Evolutionary conservation across 208 protist species (phyloP).

Genomic region (Herpetomonas samuelpessoai): DNA sequence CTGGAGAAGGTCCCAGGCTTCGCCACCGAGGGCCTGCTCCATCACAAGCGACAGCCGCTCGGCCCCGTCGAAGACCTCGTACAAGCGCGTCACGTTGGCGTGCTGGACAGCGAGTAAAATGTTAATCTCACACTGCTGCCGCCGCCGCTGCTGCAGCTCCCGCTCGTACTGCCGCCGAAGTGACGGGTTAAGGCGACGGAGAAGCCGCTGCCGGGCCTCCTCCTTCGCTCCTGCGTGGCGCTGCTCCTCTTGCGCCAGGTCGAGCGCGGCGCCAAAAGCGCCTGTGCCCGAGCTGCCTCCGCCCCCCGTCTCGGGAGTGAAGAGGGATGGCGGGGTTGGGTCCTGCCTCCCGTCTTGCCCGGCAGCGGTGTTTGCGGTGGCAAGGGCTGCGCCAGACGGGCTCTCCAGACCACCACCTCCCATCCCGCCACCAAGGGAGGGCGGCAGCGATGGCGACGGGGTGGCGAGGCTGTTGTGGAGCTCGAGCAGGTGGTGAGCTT

Average conservation of each 20-base stretch:
- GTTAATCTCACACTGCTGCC: conserved; percentile 73
- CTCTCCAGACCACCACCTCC: conserved; percentile 2
- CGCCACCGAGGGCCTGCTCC: conserved; percentile 70
- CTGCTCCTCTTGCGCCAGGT: not conserved
- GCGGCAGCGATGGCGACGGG: not conserved
- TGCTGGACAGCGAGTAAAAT: conserved; percentile 60
- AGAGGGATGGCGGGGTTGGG: not conserved
- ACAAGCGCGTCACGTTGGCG: conserved; percentile 55
- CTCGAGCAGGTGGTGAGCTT: not conserved
- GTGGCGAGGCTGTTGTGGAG: not conserved
- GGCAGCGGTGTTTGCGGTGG: too few relatives aligned
- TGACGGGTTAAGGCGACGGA: conserved; percentile 20
- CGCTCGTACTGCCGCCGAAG: conserved; percentile 34
- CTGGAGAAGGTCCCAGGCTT: conserved; percentile 51
- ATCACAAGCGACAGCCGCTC: conserved; percentile 62
- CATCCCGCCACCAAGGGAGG: not conserved
- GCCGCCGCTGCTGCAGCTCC: conserved; percentile 38
- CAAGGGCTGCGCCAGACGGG: not conserved
- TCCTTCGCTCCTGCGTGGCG: not conserved
- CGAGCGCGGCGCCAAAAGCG: not conserved
- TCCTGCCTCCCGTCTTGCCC: too few relatives aligned
- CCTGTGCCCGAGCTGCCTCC: conserved; percentile 18
- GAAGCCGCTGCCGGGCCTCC: conserved; percentile 13
- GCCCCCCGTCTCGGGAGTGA: not conserved
- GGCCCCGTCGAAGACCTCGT: conserved; percentile 57